A percentile compares a stretch with the other conserved stretches of the same genome.
These are phyloP conservation scores for Tuber umbilicatum DNA, from an alignment of 495 filamentous ascomycete species.

Conservation along the genomic window DNA sequence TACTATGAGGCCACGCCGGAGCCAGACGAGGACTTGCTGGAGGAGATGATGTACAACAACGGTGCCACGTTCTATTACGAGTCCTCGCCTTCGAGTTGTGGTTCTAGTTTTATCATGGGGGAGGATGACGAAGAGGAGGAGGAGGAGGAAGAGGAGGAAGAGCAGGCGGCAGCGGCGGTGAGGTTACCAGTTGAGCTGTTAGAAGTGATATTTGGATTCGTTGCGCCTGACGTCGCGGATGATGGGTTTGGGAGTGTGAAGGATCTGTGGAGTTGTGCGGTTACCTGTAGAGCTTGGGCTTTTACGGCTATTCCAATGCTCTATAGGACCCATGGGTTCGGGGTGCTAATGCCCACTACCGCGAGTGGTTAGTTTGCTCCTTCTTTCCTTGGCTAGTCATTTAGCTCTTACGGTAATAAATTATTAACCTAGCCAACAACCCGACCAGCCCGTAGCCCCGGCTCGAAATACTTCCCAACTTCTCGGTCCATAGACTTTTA, in stretches of 20 bases:
- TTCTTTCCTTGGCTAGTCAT: neutral
- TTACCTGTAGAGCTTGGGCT: slow-evolving; percentile 39
- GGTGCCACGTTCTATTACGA: slow-evolving; percentile 36
- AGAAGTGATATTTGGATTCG: slow-evolving; percentile 39
- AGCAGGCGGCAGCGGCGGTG: slow-evolving; percentile 18
- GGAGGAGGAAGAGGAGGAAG: slow-evolving; percentile 1
- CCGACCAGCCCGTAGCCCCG: slow-evolving; percentile 7
- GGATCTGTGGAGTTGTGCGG: slow-evolving; percentile 37
- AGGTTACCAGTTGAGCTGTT: slow-evolving; percentile 36
- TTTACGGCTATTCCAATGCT: slow-evolving; percentile 35
- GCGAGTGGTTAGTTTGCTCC: slow-evolving; percentile 1
- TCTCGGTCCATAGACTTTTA: slow-evolving; percentile 38
- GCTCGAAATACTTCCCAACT: slow-evolving; percentile 29
- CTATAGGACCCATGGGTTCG: slow-evolving; percentile 38
- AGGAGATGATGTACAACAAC: slow-evolving; percentile 15
- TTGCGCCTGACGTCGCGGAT: slow-evolving; percentile 26
- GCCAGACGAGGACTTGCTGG: slow-evolving; percentile 26
- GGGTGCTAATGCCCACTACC: slow-evolving; percentile 37
- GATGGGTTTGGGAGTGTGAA: slow-evolving; percentile 29
- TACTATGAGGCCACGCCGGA: slow-evolving; percentile 31
- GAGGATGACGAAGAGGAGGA: slow-evolving; percentile 8
- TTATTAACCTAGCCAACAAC: slow-evolving; percentile 4
- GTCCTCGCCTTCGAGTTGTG: slow-evolving; percentile 23
- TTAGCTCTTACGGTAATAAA: neutral
- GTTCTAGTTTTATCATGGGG: neutral